Conservation (phyloP, 768 basidiomycete species). For the Multifurca ochricompacta region DNA sequence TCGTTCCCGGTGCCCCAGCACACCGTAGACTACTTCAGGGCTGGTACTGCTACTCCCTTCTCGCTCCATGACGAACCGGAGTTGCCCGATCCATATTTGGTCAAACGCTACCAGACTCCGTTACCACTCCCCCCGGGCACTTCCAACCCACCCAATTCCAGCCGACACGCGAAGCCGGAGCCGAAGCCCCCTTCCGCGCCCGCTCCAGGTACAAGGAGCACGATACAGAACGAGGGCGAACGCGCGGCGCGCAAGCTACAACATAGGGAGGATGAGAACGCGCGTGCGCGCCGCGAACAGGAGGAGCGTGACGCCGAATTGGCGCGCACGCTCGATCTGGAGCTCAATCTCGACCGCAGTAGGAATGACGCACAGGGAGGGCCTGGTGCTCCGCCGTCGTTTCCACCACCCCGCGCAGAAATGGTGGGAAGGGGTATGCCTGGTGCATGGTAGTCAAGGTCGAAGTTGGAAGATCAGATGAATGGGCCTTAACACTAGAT, state of each 20-base stretch:
- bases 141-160: neutral
- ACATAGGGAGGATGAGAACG: slow-evolving; percentile 12
- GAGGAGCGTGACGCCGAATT: slow-evolving; percentile 20
- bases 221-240: neutral
- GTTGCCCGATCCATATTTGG: slow-evolving; percentile 40
- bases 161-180: neutral
- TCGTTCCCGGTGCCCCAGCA: neutral
- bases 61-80: slow-evolving; percentile 22
- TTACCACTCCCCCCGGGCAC: slow-evolving; percentile 38
- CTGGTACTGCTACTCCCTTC: slow-evolving; percentile 22
- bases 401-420: neutral
- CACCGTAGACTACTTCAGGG: slow-evolving; percentile 19
- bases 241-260: slow-evolving; percentile 12
- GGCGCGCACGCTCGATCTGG: slow-evolving; percentile 18
- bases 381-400: neutral
- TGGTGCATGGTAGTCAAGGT: neutral
- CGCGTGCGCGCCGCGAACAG: slow-evolving; percentile 13
- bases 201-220: neutral
- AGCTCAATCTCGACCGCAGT: slow-evolving; percentile 11
- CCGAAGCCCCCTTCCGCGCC: neutral
- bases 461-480: too few relatives aligned
- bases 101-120: slow-evolving; percentile 44
- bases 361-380: neutral
- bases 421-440: neutral
- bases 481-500: too few relatives aligned